Percentiles rank a stretch among this genome's conserved stretches.
Evolutionary conservation across 306 rosid species (phyloP).

Genomic region (Hippophae gyantsensis): DNA sequence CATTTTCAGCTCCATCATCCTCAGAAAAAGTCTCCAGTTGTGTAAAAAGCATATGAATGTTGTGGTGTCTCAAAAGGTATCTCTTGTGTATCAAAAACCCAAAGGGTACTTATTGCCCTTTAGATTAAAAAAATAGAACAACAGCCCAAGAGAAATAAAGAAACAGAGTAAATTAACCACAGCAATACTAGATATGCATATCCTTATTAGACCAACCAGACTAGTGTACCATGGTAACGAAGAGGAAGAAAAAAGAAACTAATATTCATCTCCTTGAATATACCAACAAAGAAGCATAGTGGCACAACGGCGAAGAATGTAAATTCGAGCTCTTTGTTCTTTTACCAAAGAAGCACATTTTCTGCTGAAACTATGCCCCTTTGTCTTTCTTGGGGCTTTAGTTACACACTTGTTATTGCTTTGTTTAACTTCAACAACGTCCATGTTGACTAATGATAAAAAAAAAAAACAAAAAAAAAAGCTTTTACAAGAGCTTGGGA

Average conservation of each 20-base stretch:
- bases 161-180: slow-evolving; percentile 14
- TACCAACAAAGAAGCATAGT: slow-evolving; percentile 96
- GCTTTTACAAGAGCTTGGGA: slow-evolving; percentile 10
- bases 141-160: slow-evolving; percentile 12
- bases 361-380: slow-evolving; percentile 36
- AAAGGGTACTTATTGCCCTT: slow-evolving; percentile 17
- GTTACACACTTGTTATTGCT: slow-evolving; percentile 19
- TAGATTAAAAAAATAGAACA: slow-evolving; percentile 11
- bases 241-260: neutral
- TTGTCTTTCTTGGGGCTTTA: slow-evolving; percentile 27
- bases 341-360: slow-evolving; percentile 71
- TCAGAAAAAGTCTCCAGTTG: slow-evolving; percentile 20
- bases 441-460: slow-evolving; percentile 26
- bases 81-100: slow-evolving; percentile 33
- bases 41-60: slow-evolving; percentile 28
- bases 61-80: slow-evolving; percentile 24
- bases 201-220: slow-evolving; percentile 20
- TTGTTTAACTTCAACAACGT: slow-evolving; percentile 19
- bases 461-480: slow-evolving; percentile 13
- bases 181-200: neutral
- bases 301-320: slow-evolving; percentile 87
- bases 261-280: slow-evolving; percentile 73
- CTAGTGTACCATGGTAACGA: neutral
- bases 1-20: slow-evolving; percentile 22
- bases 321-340: slow-evolving; percentile 82